Percentiles rank a stretch among this genome's conserved stretches.
Conservation (phyloP, 768 basidiomycete genomes). For the Phaffia tasmanica region DNA sequence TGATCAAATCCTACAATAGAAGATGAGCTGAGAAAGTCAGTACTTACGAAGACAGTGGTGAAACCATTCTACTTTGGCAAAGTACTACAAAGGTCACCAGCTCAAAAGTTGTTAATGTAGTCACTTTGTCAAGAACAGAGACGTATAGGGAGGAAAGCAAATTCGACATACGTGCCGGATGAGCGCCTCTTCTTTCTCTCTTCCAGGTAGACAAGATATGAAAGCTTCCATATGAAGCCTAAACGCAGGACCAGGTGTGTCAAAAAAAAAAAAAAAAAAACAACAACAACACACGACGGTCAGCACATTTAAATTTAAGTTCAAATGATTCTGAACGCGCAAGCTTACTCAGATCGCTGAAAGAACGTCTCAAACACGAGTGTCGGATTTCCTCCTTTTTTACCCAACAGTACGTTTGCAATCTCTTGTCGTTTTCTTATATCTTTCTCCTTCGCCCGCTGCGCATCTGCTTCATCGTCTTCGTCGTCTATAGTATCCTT, state of each 20-base stretch:
- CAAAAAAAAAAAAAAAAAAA: neutral
- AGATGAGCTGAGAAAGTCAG: too few relatives aligned
- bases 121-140: neutral
- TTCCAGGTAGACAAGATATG: constrained; percentile 15
- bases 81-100: constrained; percentile 7
- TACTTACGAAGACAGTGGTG: constrained; percentile 24
- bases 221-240: constrained; percentile 23
- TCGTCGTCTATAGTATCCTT: neutral
- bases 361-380: constrained; percentile 16
- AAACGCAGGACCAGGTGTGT: neutral
- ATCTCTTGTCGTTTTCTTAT: neutral
- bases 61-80: constrained; percentile 20
- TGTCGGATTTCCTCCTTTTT: neutral
- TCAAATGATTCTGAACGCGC: neutral
- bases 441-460: neutral
- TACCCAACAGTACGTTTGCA: neutral
- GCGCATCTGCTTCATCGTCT: neutral
- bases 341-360: constrained; percentile 18
- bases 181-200: constrained; percentile 11
- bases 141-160: neutral
- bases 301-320: neutral
- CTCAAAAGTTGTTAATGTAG: too few relatives aligned
- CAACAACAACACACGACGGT: too few relatives aligned
- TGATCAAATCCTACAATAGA: too few relatives aligned
- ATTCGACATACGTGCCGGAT: constrained; percentile 12